Percentiles rank a stretch among this genome's conserved stretches.
phyloP scores from a whole-genome alignment of 2,329 filamentous ascomycete species.

The Trichoderma arundinaceum region DNA sequence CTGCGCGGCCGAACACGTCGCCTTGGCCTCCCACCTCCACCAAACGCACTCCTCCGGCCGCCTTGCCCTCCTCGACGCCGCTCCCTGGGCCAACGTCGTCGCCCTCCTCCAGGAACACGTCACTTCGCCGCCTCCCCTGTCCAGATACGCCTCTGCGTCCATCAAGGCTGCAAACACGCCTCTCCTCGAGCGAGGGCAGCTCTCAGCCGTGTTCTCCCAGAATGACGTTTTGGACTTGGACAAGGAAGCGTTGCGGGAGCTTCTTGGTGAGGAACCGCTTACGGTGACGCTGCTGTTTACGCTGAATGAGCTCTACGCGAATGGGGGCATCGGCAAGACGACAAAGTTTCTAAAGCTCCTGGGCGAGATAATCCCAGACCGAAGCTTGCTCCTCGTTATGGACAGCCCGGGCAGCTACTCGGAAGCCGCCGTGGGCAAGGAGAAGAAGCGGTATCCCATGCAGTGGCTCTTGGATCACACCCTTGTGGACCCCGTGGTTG shows the following conservation, averaged over 20 bases:
- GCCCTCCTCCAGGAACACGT: constrained; percentile 62
- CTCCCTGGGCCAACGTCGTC: constrained; percentile 73
- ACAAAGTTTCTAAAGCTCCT: constrained; percentile 76
- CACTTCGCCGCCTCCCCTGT: constrained; percentile 56
- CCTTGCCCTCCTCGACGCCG: constrained; percentile 78
- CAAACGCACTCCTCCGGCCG: constrained; percentile 39
- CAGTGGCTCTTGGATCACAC: constrained; percentile 89
- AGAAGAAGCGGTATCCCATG: constrained; percentile 81
- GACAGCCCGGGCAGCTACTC: constrained; percentile 96
- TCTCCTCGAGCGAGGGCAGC: constrained; percentile 48
- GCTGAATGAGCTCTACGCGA: constrained; percentile 90
- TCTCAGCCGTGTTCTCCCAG: constrained; percentile 53
- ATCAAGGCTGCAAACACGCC: constrained; percentile 52
- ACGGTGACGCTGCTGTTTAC: constrained; percentile 91
- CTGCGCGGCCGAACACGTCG: constrained; percentile 66
- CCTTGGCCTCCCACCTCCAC: constrained; percentile 55
- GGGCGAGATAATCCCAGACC: constrained; percentile 61
- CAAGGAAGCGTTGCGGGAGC: constrained; percentile 41
- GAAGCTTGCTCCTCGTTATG: constrained; percentile 78
- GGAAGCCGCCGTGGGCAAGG: constrained; percentile 71
- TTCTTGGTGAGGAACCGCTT: constrained; percentile 47
- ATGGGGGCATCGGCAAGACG: constrained; percentile 72
- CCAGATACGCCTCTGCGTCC: constrained; percentile 58
- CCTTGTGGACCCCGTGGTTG: constrained; percentile 57
- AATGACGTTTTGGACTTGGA: constrained; percentile 56